These are phyloP conservation scores for Phytophthora colocasiae DNA, from an alignment of 352 stramenopile species.

Conservation along the genomic window DNA sequence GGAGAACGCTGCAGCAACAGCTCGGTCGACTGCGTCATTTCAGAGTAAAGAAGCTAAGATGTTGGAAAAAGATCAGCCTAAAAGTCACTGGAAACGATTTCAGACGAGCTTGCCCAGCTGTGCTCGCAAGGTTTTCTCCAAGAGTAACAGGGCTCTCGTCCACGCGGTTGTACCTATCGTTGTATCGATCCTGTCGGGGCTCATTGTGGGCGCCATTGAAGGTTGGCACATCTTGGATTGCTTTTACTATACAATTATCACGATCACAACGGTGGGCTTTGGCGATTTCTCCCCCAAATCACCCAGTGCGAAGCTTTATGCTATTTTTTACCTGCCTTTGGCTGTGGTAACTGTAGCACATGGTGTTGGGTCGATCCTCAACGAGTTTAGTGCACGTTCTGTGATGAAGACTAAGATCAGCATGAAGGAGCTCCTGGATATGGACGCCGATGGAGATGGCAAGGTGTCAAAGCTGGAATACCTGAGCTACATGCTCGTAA, in stretches of 20 bases:
- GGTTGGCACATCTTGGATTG: slow-evolving; percentile 81
- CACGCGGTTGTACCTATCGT: slow-evolving; percentile 52
- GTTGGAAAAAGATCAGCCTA: slow-evolving; percentile 8
- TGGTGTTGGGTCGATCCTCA: slow-evolving; percentile 69
- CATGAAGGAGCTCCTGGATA: slow-evolving; percentile 76
- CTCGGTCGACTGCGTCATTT: slow-evolving; percentile 1
- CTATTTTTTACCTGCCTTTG: slow-evolving; percentile 87
- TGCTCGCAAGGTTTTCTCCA: slow-evolving; percentile 50
- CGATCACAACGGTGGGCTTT: slow-evolving; percentile 91
- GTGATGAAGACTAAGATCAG: slow-evolving; percentile 78
- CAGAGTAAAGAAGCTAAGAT: slow-evolving; percentile 35
- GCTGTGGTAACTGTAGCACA: slow-evolving; percentile 72
- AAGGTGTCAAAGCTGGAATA: slow-evolving; percentile 79
- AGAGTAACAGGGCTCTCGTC: slow-evolving; percentile 63
- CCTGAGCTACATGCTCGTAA: slow-evolving; percentile 77
- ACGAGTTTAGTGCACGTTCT: slow-evolving; percentile 61
- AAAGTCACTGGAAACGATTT: slow-evolving; percentile 21
- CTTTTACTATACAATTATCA: slow-evolving; percentile 93
- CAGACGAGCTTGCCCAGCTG: slow-evolving; percentile 35
- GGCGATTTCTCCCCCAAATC: slow-evolving; percentile 80
- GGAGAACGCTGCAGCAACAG: slow-evolving; percentile 45
- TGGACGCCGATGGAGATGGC: slow-evolving; percentile 72
- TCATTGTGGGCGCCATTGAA: slow-evolving; percentile 68
- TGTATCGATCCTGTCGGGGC: slow-evolving; percentile 55
- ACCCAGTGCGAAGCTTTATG: slow-evolving; percentile 33